These are phyloP conservation scores for Pyrenophora teres DNA, from an alignment of 2,329 filamentous ascomycete genomes.

Conservation along the genomic window DNA sequence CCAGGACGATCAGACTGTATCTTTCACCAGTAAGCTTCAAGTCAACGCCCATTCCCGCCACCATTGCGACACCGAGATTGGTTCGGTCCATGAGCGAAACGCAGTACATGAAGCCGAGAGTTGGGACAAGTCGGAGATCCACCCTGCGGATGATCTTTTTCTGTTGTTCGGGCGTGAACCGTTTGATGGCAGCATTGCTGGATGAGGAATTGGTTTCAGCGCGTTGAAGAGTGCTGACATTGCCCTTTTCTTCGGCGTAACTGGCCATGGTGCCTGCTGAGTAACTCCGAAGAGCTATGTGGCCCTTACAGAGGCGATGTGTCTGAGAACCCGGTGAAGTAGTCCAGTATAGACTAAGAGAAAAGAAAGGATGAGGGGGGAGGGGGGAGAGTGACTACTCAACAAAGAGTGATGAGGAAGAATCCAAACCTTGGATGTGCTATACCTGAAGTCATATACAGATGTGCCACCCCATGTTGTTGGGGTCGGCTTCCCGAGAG, in stretches of 20 bases:
- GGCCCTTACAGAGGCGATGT: background rate
- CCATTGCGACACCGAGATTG: constrained; percentile 46
- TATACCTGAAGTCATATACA: constrained; percentile 14
- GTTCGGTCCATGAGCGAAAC: constrained; percentile 48
- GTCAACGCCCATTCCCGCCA: constrained; percentile 39
- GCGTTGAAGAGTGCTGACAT: constrained; percentile 21
- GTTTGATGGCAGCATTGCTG: constrained; percentile 24
- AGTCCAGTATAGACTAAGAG: background rate
- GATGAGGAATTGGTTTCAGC: constrained; percentile 18
- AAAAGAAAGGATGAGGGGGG: background rate
- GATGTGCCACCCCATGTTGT: background rate
- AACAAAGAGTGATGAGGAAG: background rate
- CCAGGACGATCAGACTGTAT: constrained; percentile 28
- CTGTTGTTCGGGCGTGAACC: constrained; percentile 29
- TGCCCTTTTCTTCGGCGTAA: constrained; percentile 28
- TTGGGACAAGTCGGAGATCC: constrained; percentile 49
- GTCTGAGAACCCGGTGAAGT: background rate
- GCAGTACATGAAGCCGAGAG: constrained; percentile 48
- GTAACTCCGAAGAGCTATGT: background rate
- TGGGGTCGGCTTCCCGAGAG: constrained; percentile 14
- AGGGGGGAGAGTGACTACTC: background rate
- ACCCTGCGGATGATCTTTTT: constrained; percentile 34
- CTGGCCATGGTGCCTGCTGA: constrained; percentile 15
- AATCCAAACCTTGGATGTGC: background rate
- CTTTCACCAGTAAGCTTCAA: constrained; percentile 34